Base-by-base conservation (phyloP, 1,139 yeast species). In the Yamadazyma oceani region DNA sequence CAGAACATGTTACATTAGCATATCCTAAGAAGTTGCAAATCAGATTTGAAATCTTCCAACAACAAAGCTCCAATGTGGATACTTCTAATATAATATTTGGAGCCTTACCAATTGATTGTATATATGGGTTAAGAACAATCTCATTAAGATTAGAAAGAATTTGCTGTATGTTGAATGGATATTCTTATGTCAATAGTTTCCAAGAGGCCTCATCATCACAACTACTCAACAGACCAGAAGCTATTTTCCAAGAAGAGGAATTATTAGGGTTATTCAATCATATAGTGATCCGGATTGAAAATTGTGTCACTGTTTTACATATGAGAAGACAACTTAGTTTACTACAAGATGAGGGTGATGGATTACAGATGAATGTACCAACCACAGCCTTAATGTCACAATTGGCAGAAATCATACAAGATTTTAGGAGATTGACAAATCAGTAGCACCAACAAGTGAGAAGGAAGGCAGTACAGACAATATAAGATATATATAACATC, bases 1-100 rank as follows among this genome's bases (percentile, higher is more conserved):
- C 96, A 1, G 98, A 94, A 56, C 74, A 76, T 33, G 82, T 94
- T 25, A 85, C 95, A 10, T 72, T 89, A 38, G 80, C 81, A 0
- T 90, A 83, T 63, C 95, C 97, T 2, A 70, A 72, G 43, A 68
- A 71, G 31, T 66, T 92, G 41, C 73, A 72, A 12, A 69, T 84
- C 10, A 72, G 97, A 48, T 66, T 66, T 50, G 75, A 71, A 42
- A 55, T 77, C 34, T 62, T 66, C 54, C 44, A 67, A 46, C 34
- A 55, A 24, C 46, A 55, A 12, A 50, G 32, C 52, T 51, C 32
- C 43, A 41, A 31, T 42, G 40, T 16, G 45, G 46, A 15, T 49
- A 55, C 30, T 50, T 58, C 34, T 19, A 38, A 31, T 21, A 46
- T 72, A 39, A 50, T 66, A 9, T 61, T 66, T 21, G 75, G 74